Percentiles rank a stretch among this genome's conserved stretches.
phyloP scores from a whole-genome alignment of 2,329 filamentous ascomycete species.

The Clarireedia paspali region DNA sequence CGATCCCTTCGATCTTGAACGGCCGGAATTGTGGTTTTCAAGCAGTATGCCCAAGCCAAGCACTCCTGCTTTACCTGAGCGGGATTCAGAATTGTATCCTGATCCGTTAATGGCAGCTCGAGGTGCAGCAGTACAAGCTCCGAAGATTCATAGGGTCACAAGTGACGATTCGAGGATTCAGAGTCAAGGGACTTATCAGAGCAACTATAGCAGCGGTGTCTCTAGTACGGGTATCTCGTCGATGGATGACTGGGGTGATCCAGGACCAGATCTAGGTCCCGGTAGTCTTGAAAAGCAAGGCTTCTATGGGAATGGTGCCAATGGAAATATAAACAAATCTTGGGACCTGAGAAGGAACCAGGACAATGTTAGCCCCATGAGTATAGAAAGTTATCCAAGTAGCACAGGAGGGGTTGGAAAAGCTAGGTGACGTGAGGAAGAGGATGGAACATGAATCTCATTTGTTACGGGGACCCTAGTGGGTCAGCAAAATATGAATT shows the following conservation, averaged over 20 bases:
- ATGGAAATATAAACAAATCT: slow-evolving; percentile 1
- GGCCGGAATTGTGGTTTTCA: slow-evolving; percentile 36
- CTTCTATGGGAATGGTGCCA: slow-evolving; percentile 5
- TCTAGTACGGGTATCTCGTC: slow-evolving; percentile 1
- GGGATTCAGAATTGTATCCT: background rate
- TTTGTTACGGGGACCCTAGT: slow-evolving; percentile 1
- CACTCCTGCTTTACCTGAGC: background rate
- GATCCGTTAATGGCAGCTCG: background rate
- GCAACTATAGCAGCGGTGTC: slow-evolving; percentile 23
- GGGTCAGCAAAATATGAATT: slow-evolving; percentile 6
- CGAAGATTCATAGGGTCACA: background rate
- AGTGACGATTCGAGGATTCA: slow-evolving; percentile 4
- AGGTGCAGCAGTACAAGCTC: background rate
- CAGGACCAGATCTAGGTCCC: slow-evolving; percentile 44
- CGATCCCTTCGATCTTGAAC: slow-evolving; percentile 58
- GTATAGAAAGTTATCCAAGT: slow-evolving; percentile 12
- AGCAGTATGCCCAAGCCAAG: slow-evolving; percentile 6
- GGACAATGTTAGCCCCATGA: slow-evolving; percentile 17
- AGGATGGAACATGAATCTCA: slow-evolving; percentile 5
- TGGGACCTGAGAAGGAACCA: slow-evolving; percentile 10
- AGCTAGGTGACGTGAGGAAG: slow-evolving; percentile 15
- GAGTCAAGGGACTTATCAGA: slow-evolving; percentile 14
- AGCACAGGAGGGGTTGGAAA: slow-evolving; percentile 21
- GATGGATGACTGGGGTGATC: slow-evolving; percentile 41
- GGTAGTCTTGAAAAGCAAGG: background rate